Base-by-base conservation (phyloP, 2,329 filamentous ascomycete species). In the Scedosporium apiospermum region DNA sequence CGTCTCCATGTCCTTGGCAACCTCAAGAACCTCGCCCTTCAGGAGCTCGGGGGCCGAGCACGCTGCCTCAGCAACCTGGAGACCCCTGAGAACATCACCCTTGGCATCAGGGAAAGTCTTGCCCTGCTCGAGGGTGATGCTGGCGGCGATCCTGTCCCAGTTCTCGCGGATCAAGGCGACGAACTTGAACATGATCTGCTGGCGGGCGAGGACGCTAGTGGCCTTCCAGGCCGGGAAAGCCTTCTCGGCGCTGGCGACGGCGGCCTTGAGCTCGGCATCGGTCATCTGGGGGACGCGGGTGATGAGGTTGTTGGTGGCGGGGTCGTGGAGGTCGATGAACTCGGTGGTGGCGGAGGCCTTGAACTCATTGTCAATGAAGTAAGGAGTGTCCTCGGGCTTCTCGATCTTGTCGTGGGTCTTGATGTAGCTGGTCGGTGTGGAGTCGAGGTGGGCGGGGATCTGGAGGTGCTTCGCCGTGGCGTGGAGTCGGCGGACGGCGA, bases 1-100 rank as follows among this genome's bases (percentile, higher is more conserved):
- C 34, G 90, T 95, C 80, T 95, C 90, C 90, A 95, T 95, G 70
- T 95, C 90, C 81, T 91, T 93, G 62, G 90, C 85, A 12, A 95
- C 90, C 78, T 95, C 90, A 41, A 95, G 81, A 55, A 95, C 81
- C 77, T 95, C 90, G 46, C 90, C 90, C 73, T 90, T 91, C 74
- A 95, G 81, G 73, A 93, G 84, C 68, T 91, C 90, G 0, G 90
- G 89, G 62, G 91, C 91, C 58, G 82, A 88, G 71, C 90, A 90
- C 23, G 90, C 88, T 6, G 88, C 89, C 80, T 95, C 90, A 2
- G 91, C 91, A 27, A 95, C 90, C 79, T 95, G 90, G 64, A 95
- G 80, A 57, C 90, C 90, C 68, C 90, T 83, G 60, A 93, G 82
- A 23, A 95, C 90, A 73, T 95, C 90, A 55, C 90, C 90, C 74